These are phyloP conservation scores for Carex littledalei DNA, from an alignment of 176 grass and related monocot species.

Conservation along the genomic window DNA sequence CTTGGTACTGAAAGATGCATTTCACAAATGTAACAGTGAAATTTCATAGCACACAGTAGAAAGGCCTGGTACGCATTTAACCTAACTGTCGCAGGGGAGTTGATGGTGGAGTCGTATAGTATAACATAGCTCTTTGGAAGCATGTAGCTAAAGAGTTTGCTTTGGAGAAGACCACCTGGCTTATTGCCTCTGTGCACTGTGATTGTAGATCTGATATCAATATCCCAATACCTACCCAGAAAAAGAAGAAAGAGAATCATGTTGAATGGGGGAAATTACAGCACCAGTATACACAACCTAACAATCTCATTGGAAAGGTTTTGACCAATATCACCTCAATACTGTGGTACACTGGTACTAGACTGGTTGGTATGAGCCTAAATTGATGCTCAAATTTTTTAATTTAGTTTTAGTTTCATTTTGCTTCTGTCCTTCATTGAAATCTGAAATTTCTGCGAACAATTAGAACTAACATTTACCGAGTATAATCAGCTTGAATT, in stretches of 20 bases:
- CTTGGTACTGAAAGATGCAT: constrained; percentile 25
- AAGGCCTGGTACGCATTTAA: constrained; percentile 81
- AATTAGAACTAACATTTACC: constrained; percentile 32
- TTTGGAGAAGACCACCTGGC: constrained; percentile 31
- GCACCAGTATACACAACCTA: neutral
- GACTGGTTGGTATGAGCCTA: neutral
- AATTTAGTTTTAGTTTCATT: neutral
- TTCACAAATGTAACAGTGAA: constrained; percentile 60
- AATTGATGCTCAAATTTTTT: neutral
- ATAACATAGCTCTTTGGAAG: constrained; percentile 77
- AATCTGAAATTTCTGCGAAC: neutral
- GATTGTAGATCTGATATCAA: constrained; percentile 59
- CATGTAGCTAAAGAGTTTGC: constrained; percentile 58
- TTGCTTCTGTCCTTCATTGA: neutral
- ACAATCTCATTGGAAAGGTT: neutral
- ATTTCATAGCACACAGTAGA: constrained; percentile 91
- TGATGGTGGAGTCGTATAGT: constrained; percentile 80
- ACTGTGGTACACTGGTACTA: neutral
- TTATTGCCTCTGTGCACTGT: constrained; percentile 48
- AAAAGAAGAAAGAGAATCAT: constrained; percentile 23
- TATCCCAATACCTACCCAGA: constrained; percentile 54
- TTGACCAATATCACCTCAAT: constrained; percentile 11
- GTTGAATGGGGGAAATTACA: constrained; percentile 17
- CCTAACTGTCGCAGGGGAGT: constrained; percentile 52
- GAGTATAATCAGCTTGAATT: constrained; percentile 98